phyloP scores from a whole-genome alignment of 2,329 filamentous ascomycete species.

The Aspergillus sp. region DNA sequence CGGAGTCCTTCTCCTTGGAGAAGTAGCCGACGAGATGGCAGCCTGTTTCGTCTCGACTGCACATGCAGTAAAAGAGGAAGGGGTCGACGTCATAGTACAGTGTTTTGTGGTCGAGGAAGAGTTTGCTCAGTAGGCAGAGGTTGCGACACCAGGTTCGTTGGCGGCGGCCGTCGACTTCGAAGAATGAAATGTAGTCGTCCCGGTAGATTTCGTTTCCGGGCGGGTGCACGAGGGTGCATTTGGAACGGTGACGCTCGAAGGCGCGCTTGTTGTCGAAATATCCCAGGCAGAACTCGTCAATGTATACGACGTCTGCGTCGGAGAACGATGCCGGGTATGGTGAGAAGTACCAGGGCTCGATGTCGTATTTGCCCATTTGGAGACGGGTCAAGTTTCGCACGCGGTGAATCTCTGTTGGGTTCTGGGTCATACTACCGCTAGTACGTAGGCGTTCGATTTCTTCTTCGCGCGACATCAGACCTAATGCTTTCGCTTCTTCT shows the following conservation, averaged over 20 bases:
- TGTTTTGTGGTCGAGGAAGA: conserved; percentile 98
- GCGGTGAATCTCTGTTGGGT: conserved; percentile 92
- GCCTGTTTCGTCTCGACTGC: conserved; percentile 85
- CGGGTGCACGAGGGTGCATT: conserved; percentile 88
- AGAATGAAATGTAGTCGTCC: conserved; percentile 86
- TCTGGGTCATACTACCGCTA: conserved; percentile 97
- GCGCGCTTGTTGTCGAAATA: conserved; percentile 84
- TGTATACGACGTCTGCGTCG: conserved; percentile 86
- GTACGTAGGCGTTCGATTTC: conserved; percentile 96
- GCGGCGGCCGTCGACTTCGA: conserved; percentile 95
- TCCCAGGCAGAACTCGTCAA: conserved; percentile 94
- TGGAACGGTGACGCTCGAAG: conserved; percentile 81
- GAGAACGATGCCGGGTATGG: conserved; percentile 90
- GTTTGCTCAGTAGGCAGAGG: conserved; percentile 88
- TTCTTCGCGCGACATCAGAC: conserved; percentile 67
- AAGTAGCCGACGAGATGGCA: conserved; percentile 99
- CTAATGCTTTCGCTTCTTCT: conserved; percentile 40
- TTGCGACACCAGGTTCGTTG: conserved; percentile 99
- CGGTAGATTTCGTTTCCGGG: conserved; percentile 98
- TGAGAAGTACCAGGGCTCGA: conserved; percentile 99
- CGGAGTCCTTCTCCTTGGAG: conserved; percentile 96
- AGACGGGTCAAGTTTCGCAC: conserved; percentile 93
- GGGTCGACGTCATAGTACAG: conserved; percentile 98
- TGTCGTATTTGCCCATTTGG: conserved; percentile 87
- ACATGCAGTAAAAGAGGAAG: conserved; percentile 96